Percentiles rank a stretch among this genome's conserved stretches.
These are phyloP conservation scores for Pseudocohnilembus persalinus DNA, from an alignment of 169 alveolate species.

Conservation along the genomic window DNA sequence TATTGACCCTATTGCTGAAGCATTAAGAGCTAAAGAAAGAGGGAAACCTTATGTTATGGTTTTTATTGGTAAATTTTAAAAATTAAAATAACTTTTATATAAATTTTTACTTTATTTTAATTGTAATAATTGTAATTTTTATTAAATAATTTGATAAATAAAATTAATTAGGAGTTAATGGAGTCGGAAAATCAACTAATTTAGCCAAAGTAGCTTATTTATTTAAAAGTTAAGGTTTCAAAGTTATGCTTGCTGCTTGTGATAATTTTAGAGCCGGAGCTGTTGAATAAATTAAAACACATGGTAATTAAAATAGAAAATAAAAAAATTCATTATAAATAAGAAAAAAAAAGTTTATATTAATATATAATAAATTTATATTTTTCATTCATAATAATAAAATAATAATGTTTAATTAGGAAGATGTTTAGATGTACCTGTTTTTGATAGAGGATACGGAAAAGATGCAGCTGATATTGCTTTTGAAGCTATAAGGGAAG, in stretches of 20 bases:
- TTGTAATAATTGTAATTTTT: no score
- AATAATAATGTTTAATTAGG: not conserved
- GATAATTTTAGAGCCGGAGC: slow-evolving; percentile 99
- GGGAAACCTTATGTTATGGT: slow-evolving; percentile 93
- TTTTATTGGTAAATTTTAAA: slow-evolving; percentile 85
- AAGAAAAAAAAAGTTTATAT: slow-evolving; percentile 22
- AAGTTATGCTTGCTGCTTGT: slow-evolving; percentile 97
- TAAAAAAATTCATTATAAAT: no score
- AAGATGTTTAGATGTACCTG: slow-evolving; percentile 91
- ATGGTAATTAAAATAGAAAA: slow-evolving; percentile 64
- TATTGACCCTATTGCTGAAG: slow-evolving; percentile 89
- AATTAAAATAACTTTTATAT: no score
- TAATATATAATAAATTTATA: no score
- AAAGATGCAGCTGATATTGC: slow-evolving; percentile 98
- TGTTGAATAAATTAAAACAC: slow-evolving; percentile 98
- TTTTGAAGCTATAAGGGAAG: slow-evolving; percentile 93
- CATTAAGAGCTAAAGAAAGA: slow-evolving; percentile 88
- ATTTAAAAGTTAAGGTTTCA: slow-evolving; percentile 94
- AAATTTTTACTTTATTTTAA: no score
- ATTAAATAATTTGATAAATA: no score
- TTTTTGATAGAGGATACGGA: slow-evolving; percentile 98
- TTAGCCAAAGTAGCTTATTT: slow-evolving; percentile 97
- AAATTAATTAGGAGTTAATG: slow-evolving; percentile 87
- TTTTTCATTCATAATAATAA: slow-evolving; percentile 23
- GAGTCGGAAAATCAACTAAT: slow-evolving; percentile 99